Base-by-base conservation (phyloP, 768 basidiomycete genomes). In the Mycena amicta region DNA sequence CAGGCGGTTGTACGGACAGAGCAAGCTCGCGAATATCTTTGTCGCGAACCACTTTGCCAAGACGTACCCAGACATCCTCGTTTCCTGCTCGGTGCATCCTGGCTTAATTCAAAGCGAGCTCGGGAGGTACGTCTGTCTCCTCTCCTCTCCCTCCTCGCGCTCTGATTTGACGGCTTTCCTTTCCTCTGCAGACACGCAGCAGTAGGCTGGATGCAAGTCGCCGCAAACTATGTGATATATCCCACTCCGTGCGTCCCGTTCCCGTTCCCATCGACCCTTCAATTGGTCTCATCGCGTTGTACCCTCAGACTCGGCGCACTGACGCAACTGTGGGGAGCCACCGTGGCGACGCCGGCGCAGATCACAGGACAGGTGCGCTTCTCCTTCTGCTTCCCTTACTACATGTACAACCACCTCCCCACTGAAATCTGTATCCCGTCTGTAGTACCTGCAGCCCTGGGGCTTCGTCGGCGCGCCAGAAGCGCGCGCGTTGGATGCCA, bases 381-480 rank as follows among this genome's bases (percentile, higher is more conserved):
- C 28, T 11, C 39, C 13, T 8, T 22, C 8, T 22, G 26, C 26
- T 40, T 5, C 20, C 22, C n/a, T n/a, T 29, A 3, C 5, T 16
- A 20, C 15, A 23, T 2, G 13, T n/a, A n/a, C n/a, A n/a, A n/a
- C n/a, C n/a, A n/a, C n/a, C n/a, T n/a, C n/a, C n/a, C n/a, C n/a
- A n/a, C n/a, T n/a, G 26, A 18, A 15, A 13, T 23, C 41, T 3
- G 25, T n/a, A 12, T 31, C 39, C 11, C n/a, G 5, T 26, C 23
- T 29, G 33, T 18, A 77, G 70, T 77, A 73, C 49, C 68, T 77
- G 25, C 60, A 73, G 33, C 75, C 75, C 0, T 77, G 74, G 74
- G 75, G 70, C 12, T 66, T 73, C 6, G 27, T 70, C 1, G 74
- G 70, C 8, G 53, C 33, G 4, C 55, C 72, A 0, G 69, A 29